Conservation (phyloP, 805 yeast species). For the Pichia cabralensis region DNA sequence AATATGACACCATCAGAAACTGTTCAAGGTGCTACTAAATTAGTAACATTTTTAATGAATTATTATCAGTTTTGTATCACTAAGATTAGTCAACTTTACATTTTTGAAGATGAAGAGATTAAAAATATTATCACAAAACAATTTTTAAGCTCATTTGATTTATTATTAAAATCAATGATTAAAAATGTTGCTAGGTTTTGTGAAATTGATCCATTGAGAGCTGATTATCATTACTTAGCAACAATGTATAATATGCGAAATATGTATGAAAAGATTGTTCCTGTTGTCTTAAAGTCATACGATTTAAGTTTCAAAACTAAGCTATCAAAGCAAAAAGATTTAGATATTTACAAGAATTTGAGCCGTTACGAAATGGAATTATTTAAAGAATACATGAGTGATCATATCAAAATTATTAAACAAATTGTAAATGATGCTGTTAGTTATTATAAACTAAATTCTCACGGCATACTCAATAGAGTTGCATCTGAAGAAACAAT, state of each 20-base stretch:
- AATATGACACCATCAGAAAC: slow-evolving; percentile 27
- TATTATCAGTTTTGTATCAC: slow-evolving; percentile 31
- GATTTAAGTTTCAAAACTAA: slow-evolving; percentile 41
- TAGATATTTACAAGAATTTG: slow-evolving; percentile 35
- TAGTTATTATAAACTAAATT: slow-evolving; percentile 9
- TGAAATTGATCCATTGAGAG: slow-evolving; percentile 12
- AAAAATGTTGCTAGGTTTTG: slow-evolving; percentile 24
- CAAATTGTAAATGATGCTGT: slow-evolving; percentile 33
- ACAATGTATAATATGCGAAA: slow-evolving; percentile 46
- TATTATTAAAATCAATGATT: slow-evolving; percentile 33
- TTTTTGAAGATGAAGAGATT: slow-evolving; percentile 11
- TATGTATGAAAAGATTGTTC: slow-evolving; percentile 36
- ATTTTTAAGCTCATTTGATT: slow-evolving; percentile 27
- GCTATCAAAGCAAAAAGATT: slow-evolving; percentile 28
- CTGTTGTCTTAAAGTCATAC: slow-evolving; percentile 38
- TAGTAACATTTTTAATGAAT: slow-evolving; percentile 28
- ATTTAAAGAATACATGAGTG: slow-evolving; percentile 42
- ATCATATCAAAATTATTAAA: slow-evolving; percentile 33
- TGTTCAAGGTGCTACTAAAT: slow-evolving; percentile 25
- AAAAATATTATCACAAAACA: slow-evolving; percentile 23
- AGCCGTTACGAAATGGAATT: slow-evolving; percentile 42
- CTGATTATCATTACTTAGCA: slow-evolving; percentile 19
- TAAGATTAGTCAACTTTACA: slow-evolving; percentile 19
- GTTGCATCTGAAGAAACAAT: slow-evolving; percentile 27
- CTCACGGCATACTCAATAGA: slow-evolving; percentile 20